Percentiles rank a stretch among this genome's conserved stretches.
phyloP scores from a whole-genome alignment of 2,329 filamentous ascomycete genomes.

The Dactylonectria estremocensis region DNA sequence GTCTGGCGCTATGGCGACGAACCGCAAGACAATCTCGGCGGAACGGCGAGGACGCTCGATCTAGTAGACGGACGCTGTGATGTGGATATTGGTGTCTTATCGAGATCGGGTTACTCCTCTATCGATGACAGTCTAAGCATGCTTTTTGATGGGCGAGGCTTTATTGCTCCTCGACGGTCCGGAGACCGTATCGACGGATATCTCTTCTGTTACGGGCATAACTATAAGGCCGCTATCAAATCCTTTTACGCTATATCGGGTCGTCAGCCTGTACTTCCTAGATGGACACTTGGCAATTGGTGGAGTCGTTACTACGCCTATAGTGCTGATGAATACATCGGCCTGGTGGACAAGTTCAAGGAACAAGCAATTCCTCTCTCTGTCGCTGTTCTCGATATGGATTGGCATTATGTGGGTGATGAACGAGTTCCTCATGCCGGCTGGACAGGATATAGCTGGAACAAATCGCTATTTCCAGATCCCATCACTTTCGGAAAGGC shows the following conservation, averaged over 20 bases:
- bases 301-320: constrained; percentile 76
- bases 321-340: constrained; percentile 67
- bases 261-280: constrained; percentile 68
- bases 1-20: constrained; percentile 64
- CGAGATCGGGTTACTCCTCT: constrained; percentile 64
- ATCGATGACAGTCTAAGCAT: constrained; percentile 70
- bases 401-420: constrained; percentile 73
- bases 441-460: constrained; percentile 72
- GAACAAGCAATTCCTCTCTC: constrained; percentile 68
- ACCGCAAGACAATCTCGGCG: constrained; percentile 61
- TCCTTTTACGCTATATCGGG: constrained; percentile 71
- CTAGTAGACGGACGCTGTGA: constrained; percentile 64
- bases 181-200: constrained; percentile 71
- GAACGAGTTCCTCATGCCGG: constrained; percentile 61
- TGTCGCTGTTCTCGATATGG: constrained; percentile 76
- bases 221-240: constrained; percentile 68
- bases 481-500: constrained; percentile 66
- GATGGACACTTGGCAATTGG: constrained; percentile 75
- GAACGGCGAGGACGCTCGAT: constrained; percentile 70
- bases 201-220: constrained; percentile 71
- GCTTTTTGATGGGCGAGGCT: constrained; percentile 69
- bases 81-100: constrained; percentile 66
- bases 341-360: constrained; percentile 70
- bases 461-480: constrained; percentile 65
- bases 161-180: constrained; percentile 62